Evolutionary conservation across 305 asterid species (phyloP), one percentile per base, ranked within the genome.

Genomic region (Fraxinus greggii): DNA sequence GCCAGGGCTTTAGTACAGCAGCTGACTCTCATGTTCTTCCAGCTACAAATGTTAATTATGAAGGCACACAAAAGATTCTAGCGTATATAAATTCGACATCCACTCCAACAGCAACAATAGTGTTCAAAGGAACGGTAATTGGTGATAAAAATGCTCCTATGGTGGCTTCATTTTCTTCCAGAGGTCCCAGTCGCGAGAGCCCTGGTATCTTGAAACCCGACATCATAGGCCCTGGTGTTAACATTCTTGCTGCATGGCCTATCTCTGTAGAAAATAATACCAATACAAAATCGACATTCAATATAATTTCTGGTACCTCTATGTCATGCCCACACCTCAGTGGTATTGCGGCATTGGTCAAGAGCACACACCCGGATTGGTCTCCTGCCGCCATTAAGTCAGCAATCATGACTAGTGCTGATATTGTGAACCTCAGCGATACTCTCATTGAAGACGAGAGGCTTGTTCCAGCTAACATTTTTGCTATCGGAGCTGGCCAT

Each of bases 241-340:
- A 88, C 72, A 88, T 90, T 33, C 86, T 90, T 1, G 91, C 90
- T 0, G 89, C 91, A 0, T 90, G 88, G 88, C 80, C 33, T 21
- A 1, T 10, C 2, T 82, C 92, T 0, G 70, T 85, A 0, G 91
- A 88, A 21, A 79, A 83, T 63, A 79, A 51, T 28, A 73, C 72
- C 2, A 84, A 79, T 45, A 76, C 87, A 26, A 83, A 83, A 45
- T 78, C 82, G 8, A 79, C 76, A 54, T 89, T 88, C 77, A 86
- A 88, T 33, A 5, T 88, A 4, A 42, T 88, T 3, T 88, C 93
- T 0, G 93, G 93, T 1, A 90, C 92, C 2, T 90, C 93, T 0
- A 90, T 90, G 89, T 77, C 91, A 1, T 90, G 91, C 26, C 91
- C 93, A 42, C 91, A 90, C 78, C 88, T 90, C 2, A 90, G 93